Evolutionary conservation across 345 rosid genomes (phyloP).

Genomic region (Cardamine resedifolia): DNA sequence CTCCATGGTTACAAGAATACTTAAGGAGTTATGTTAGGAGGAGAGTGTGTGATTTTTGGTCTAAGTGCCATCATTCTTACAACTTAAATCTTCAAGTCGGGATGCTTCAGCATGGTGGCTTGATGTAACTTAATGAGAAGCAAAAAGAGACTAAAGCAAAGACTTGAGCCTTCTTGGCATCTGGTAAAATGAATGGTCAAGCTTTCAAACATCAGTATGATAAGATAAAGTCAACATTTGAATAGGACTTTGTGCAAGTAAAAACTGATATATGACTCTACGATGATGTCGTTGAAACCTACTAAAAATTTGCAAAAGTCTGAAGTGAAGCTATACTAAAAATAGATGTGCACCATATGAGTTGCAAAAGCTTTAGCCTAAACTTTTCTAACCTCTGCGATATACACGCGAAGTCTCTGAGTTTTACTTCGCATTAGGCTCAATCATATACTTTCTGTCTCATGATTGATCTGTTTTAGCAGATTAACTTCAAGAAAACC

Average conservation of each 20-base stretch:
- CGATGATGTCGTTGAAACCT: neutral
- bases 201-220: neutral
- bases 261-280: neutral
- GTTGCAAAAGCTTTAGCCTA: too few relatives aligned
- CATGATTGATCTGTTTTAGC: conserved; percentile 50
- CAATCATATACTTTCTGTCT: conserved; percentile 53
- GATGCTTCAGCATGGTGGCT: too few relatives aligned
- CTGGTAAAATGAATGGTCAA: neutral
- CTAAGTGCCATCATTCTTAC: too few relatives aligned
- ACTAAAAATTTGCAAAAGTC: neutral
- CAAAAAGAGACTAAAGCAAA: neutral
- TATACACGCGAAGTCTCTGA: conserved; percentile 38
- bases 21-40: neutral
- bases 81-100: too few relatives aligned
- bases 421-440: conserved; percentile 50
- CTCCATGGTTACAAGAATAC: neutral
- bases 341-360: neutral
- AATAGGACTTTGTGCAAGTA: neutral
- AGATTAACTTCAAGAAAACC: conserved; percentile 52
- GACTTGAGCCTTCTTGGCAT: neutral
- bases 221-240: neutral
- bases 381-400: conserved; percentile 47
- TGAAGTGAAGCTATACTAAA: neutral
- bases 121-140: neutral
- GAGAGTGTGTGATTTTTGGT: neutral